Conservation (phyloP, 225 moss, liverwort and hornwort species). For the Sphagnum tenellum region DNA sequence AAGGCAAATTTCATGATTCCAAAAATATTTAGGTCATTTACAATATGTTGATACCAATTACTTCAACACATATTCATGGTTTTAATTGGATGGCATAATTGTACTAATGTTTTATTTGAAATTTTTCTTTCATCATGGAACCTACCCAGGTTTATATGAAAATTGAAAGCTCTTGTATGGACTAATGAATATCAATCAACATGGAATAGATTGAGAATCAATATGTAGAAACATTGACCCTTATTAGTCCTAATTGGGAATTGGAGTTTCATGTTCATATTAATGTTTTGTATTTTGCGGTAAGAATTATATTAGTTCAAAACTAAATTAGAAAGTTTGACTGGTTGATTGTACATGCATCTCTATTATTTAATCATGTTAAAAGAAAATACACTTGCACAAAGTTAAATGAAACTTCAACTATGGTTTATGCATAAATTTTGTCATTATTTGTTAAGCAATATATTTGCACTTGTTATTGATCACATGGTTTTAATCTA, state of each 20-base stretch:
- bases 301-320: neutral
- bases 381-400: neutral
- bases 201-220: neutral
- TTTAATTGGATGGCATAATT: neutral
- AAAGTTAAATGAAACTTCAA: neutral
- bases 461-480: no score
- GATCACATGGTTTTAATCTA: neutral
- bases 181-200: neutral
- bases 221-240: neutral
- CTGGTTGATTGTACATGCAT: neutral
- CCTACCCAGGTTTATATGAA: neutral
- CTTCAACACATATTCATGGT: neutral
- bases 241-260: neutral
- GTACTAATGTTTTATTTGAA: neutral
- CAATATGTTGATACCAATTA: neutral
- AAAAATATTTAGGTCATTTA: neutral
- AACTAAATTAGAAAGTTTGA: neutral
- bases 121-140: neutral
- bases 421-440: constrained; percentile 1
- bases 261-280: neutral
- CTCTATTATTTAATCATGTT: neutral
- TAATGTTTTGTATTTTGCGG: neutral
- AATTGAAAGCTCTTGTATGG: neutral
- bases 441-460: neutral
- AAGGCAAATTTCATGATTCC: neutral